These are phyloP conservation scores for Leccinum aurantiacum DNA, from an alignment of 768 basidiomycete genomes.

Conservation along the genomic window DNA sequence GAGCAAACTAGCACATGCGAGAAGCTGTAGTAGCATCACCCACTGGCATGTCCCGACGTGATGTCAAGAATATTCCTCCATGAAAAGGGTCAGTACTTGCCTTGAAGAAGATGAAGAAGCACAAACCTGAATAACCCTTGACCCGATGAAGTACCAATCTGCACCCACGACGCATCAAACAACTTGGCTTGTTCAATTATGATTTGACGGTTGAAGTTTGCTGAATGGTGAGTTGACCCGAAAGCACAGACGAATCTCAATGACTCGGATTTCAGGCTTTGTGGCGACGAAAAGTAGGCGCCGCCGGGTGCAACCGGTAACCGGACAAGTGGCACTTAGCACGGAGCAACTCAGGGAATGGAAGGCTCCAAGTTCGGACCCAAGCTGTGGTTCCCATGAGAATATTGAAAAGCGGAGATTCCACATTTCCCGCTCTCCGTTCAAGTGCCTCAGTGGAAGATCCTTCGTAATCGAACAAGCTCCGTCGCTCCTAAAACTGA, in stretches of 20 bases:
- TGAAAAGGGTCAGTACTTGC: slow-evolving; percentile 1
- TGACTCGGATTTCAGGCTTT: neutral
- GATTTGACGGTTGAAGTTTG: neutral
- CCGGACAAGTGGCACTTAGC: neutral
- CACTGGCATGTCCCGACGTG: neutral
- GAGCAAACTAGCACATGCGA: neutral
- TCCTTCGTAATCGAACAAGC: neutral
- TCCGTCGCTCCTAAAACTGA: neutral
- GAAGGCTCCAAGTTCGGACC: slow-evolving; percentile 2
- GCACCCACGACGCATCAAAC: neutral
- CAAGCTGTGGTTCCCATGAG: slow-evolving; percentile 4
- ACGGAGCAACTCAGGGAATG: slow-evolving; percentile 10
- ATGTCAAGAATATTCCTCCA: neutral
- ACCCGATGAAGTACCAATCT: neutral
- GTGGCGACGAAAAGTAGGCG: neutral
- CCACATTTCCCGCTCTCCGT: neutral
- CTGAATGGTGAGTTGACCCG: neutral
- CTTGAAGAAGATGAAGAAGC: neutral
- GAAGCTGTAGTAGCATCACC: slow-evolving; percentile 5
- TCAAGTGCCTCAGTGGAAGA: neutral
- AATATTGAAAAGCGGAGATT: slow-evolving; percentile 10
- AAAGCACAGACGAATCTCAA: neutral
- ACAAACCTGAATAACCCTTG: neutral
- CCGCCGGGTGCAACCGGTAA: neutral
- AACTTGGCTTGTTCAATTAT: neutral